Evolutionary conservation across 2,329 filamentous ascomycete genomes (phyloP).

Genomic region (Ophiostoma triangulosporum): DNA sequence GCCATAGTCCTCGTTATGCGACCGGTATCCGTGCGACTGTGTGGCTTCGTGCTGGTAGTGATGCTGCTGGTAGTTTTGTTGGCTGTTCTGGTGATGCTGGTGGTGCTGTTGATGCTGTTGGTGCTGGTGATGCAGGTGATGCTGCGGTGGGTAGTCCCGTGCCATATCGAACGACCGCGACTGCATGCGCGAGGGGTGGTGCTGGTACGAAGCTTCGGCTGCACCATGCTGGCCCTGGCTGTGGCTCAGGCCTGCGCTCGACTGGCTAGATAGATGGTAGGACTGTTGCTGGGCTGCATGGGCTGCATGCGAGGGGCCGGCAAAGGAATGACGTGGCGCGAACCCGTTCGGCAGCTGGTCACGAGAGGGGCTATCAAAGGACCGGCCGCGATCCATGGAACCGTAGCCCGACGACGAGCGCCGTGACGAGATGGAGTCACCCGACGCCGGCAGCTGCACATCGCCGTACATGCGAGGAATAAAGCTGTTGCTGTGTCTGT

Average conservation of each 20-base stretch:
- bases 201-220: neutral
- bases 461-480: neutral
- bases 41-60: conserved; percentile 19
- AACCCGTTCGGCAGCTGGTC: neutral
- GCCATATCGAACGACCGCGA: neutral
- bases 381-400: neutral
- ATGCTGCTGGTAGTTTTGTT: neutral
- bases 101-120: neutral
- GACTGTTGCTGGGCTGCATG: neutral
- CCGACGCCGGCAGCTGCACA: neutral
- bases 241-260: neutral
- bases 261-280: neutral
- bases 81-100: neutral
- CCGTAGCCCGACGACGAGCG: neutral
- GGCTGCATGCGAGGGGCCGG: neutral
- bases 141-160: neutral
- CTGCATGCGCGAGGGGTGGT: conserved; percentile 4
- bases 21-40: neutral
- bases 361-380: neutral
- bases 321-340: neutral
- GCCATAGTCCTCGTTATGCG: neutral
- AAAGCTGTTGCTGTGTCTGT: neutral
- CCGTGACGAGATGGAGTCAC: neutral
- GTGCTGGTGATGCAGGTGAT: neutral
- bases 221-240: neutral